phyloP scores from a whole-genome alignment of 2,329 filamentous ascomycete genomes.

The Metarhizium anisopliae region DNA sequence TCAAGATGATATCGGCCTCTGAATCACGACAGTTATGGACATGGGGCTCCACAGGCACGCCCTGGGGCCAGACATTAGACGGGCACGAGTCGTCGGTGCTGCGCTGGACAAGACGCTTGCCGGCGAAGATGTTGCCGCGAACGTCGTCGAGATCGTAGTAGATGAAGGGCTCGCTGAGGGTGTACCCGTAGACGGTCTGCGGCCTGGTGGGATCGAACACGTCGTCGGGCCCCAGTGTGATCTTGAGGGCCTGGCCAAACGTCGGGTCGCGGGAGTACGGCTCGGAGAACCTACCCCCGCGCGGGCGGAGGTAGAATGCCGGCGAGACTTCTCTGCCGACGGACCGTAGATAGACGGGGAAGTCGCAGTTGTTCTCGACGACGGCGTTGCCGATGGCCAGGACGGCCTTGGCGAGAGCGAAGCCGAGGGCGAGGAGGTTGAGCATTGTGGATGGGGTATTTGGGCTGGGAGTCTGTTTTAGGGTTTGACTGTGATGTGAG shows the following conservation, averaged over 20 bases:
- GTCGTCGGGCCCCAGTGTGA: constrained; percentile 24
- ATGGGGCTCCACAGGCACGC: constrained; percentile 26
- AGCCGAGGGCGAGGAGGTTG: constrained; percentile 1
- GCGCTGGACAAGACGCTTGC: constrained; percentile 21
- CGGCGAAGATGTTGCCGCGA: constrained; percentile 29
- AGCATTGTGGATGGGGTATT: no score
- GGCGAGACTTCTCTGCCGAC: constrained; percentile 22
- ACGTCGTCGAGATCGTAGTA: constrained; percentile 32
- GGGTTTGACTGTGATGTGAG: no score
- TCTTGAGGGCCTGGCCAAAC: constrained; percentile 30
- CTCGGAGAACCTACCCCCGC: constrained; percentile 21
- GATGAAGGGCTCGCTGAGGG: constrained; percentile 21
- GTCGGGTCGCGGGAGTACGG: constrained; percentile 24
- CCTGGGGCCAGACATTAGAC: constrained; percentile 25
- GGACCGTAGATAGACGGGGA: constrained; percentile 28
- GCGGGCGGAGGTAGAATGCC: constrained; percentile 17
- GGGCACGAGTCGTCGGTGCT: constrained; percentile 22
- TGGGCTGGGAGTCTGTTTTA: no score
- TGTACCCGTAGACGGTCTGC: constrained; percentile 31
- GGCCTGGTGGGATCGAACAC: constrained; percentile 26
- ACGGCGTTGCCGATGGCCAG: constrained; percentile 21
- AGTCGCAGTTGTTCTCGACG: constrained; percentile 27
- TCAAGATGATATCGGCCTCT: constrained; percentile 23
- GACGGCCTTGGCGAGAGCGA: constrained; percentile 5
- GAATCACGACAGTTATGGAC: constrained; percentile 24